These are phyloP conservation scores for Mytilinidion resinicola DNA, from an alignment of 495 filamentous ascomycete species.

Conservation along the genomic window DNA sequence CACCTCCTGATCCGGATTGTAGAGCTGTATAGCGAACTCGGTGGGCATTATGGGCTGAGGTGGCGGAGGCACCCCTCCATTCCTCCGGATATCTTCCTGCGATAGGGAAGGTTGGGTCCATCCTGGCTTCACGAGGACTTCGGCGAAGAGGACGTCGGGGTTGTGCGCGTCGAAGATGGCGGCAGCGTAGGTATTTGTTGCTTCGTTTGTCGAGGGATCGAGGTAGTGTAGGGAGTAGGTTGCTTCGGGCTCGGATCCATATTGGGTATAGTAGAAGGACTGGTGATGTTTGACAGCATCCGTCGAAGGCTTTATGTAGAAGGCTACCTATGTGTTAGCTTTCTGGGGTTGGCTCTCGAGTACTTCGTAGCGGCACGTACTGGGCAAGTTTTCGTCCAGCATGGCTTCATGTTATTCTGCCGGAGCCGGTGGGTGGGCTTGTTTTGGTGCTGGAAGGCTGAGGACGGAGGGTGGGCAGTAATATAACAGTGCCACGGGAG, in stretches of 20 bases:
- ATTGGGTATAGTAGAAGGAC: conserved; percentile 65
- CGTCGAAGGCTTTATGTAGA: conserved; percentile 51
- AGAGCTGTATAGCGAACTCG: conserved; percentile 77
- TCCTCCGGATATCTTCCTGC: conserved; percentile 68
- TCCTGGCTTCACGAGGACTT: conserved; percentile 76
- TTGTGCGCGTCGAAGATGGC: conserved; percentile 80
- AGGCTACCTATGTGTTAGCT: conserved; percentile 45
- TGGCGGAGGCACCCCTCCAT: conserved; percentile 60
- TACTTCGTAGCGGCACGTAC: conserved; percentile 44
- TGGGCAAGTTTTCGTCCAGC: conserved; percentile 93
- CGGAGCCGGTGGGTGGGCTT: not conserved
- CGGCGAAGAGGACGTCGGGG: conserved; percentile 75
- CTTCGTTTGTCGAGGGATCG: conserved; percentile 59
- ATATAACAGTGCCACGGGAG: not conserved
- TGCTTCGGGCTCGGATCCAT: conserved; percentile 70
- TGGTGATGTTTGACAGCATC: conserved; percentile 49
- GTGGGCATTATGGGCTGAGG: conserved; percentile 72
- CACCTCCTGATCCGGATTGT: conserved; percentile 87
- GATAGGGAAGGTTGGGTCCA: conserved; percentile 78
- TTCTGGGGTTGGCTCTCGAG: conserved; percentile 32
- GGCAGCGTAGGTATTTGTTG: conserved; percentile 77
- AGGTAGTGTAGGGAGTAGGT: conserved; percentile 72
- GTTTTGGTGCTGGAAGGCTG: not conserved
- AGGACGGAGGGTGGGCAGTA: not conserved
- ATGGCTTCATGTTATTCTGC: conserved; percentile 42